Conservation (phyloP, 805 yeast genomes). For the Candida anglica region DNA sequence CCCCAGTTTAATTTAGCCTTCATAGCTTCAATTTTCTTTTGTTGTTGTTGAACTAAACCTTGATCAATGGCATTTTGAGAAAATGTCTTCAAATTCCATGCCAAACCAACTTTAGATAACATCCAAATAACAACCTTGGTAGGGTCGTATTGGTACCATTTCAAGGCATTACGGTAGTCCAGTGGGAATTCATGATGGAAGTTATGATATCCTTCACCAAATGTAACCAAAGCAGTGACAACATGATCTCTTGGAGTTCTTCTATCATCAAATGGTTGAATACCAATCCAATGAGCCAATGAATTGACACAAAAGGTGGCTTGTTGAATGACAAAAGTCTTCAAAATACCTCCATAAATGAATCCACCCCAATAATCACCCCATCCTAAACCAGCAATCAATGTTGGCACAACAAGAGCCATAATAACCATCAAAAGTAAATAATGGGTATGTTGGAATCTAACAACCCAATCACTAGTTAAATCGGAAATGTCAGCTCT, state of each 20-base stretch:
- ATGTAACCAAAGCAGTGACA: conserved; percentile 75
- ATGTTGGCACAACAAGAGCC: conserved; percentile 64
- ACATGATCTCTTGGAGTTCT: conserved; percentile 85
- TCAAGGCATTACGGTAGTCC: conserved; percentile 82
- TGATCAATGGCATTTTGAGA: conserved; percentile 80
- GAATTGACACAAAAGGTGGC: conserved; percentile 86
- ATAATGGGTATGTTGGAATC: conserved; percentile 81
- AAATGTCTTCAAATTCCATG: conserved; percentile 70
- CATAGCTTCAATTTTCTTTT: conserved; percentile 68
- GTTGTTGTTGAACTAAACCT: conserved; percentile 78
- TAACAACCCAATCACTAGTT: conserved; percentile 71
- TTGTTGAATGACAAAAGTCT: conserved; percentile 71
- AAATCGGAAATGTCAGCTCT: conserved; percentile 79
- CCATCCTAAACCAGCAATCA: conserved; percentile 56
- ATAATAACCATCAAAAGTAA: conserved; percentile 52
- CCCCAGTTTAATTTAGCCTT: conserved; percentile 73
- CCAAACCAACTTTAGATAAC: conserved; percentile 62
- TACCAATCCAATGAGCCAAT: conserved; percentile 82
- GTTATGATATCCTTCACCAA: conserved; percentile 88
- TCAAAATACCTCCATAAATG: conserved; percentile 69
- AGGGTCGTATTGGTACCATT: conserved; percentile 87
- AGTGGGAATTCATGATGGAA: conserved; percentile 90
- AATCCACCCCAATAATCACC: conserved; percentile 67
- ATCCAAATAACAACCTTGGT: conserved; percentile 62
- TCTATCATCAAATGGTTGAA: conserved; percentile 81